These are phyloP conservation scores for Thelonectria blattea DNA, from an alignment of 2,329 filamentous ascomycete genomes.

Conservation along the genomic window DNA sequence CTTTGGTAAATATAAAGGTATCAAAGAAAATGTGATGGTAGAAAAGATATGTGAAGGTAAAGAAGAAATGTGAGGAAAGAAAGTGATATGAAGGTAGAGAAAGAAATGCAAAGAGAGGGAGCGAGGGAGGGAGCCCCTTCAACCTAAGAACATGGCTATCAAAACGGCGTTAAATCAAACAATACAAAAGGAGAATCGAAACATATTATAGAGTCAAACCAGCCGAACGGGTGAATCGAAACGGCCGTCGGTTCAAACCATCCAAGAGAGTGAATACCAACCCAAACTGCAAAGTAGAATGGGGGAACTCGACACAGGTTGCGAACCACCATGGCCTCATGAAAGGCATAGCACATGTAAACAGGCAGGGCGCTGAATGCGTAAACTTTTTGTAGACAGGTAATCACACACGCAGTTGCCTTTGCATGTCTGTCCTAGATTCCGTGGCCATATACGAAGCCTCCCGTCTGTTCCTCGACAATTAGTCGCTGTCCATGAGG, in stretches of 20 bases:
- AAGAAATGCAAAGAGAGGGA: too few relatives aligned
- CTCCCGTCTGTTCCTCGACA: slow-evolving; percentile 28
- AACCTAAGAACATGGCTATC: too few relatives aligned
- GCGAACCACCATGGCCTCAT: not conserved
- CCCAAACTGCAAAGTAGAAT: not conserved
- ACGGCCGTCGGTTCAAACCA: not conserved
- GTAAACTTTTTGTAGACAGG: slow-evolving; percentile 26
- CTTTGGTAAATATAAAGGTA: too few relatives aligned
- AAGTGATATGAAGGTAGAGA: too few relatives aligned
- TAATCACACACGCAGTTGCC: slow-evolving; percentile 26
- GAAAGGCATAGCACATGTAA: not conserved
- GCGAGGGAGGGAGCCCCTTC: too few relatives aligned
- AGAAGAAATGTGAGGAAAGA: too few relatives aligned
- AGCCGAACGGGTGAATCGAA: not conserved
- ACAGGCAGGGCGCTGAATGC: not conserved
- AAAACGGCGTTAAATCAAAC: too few relatives aligned
- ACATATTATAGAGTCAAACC: too few relatives aligned
- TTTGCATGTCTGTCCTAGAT: slow-evolving; percentile 26
- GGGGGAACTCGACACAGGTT: not conserved
- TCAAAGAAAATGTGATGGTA: too few relatives aligned
- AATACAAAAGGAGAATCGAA: too few relatives aligned
- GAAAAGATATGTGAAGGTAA: too few relatives aligned
- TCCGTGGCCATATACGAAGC: slow-evolving; percentile 22
- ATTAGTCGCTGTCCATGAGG: slow-evolving; percentile 39
- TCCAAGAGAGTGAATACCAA: not conserved